Evolutionary conservation across 495 filamentous ascomycete genomes (phyloP), one percentile per base, ranked within the genome.

Genomic region (Aspergillus coremiiformis): DNA sequence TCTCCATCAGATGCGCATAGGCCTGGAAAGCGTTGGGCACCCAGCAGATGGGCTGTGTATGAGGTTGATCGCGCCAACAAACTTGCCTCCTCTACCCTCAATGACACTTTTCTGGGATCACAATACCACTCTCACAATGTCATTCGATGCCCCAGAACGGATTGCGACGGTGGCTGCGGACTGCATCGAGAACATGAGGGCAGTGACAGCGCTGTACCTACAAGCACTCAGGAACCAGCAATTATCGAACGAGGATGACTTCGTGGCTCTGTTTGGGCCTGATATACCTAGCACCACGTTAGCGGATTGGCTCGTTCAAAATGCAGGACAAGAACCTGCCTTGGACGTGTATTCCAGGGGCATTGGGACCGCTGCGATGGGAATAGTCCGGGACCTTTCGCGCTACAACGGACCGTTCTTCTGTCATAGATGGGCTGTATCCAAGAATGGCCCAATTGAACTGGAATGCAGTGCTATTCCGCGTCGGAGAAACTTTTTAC

Each of bases 91-190:
- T 12, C 58, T 83, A 29, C 56, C 60, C 0, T 62, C 65, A 4
- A 68, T 84, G 20, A 62, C 64, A 0, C 33, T 85, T 11, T 77
- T 74, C 41, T 81, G 78, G 79, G 72, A 81, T 23, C 21, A 30
- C 1, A 52, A 70, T 0, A 73, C 61, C 4, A 66, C 66, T 11
- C 73, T 75, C 60, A 60, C 41, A 0, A 51, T 82, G 1, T 58
- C 63, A 32, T 64, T 75, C 50, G 63, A 61, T 9, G 15, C 61
- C 1, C 56, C 71, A 5, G 55, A 52, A 27, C 53, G 55, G 9
- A 26, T 54, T n/a, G 19, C 41, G 5, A 52, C 32, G 2, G 5
- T 52, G 8, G 54, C 51, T 9, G 20, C 44, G 1, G 56, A 63
- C 17, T 47, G 11, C 1, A 19, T 61, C 5, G 50, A 63, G 11